Evolutionary conservation across 2,329 filamentous ascomycete genomes (phyloP), one percentile per base, ranked within the genome.

Genomic region (Exophiala mesophila): DNA sequence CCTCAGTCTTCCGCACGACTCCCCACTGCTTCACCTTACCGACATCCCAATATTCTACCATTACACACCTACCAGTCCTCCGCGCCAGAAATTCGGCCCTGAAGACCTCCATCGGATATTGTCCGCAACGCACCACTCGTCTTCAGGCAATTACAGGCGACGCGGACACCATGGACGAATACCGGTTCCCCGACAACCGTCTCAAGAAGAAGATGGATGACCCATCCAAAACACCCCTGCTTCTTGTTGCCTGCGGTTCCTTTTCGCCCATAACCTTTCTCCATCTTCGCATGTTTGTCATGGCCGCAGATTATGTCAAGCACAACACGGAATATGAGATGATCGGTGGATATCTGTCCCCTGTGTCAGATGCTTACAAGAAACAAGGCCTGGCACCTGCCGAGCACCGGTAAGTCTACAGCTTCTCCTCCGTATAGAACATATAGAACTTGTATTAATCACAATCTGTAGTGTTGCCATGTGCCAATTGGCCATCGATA

Each of bases 211-310:
- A 62, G 47, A 69, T 72, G 66, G 58, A 63, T 12, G 66, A 73
- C 44, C 63, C 69, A 4, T 66, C 65, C 44, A 70, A 69, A 57
- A 70, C 67, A 1, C 68, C 68, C n/a, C 55, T 71, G 4, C 57
- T 70, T 7, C 59, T 73, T 10, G 66, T 73, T 40, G 68, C 70
- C 19, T 73, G 70, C 51, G 71, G 75, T 32, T 77, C 73, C 9
- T 89, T 88, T 67, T 85, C 81, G 0, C 85, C 84, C 13, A 78
- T 83, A 36, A 85, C 82, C 5, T 85, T 84, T 58, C 73, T 88
- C 19, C 85, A 90, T 60, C 69, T 92, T 50, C 82, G 85, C 60
- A 90, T 94, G 83, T 90, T 92, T 59, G 84, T 88, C 58, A 88
- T 94, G 80, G 85, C 85, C 1, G 77, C 80, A 55, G 85, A 92